These are phyloP conservation scores for Niveomyces coronatus DNA, from an alignment of 2,329 filamentous ascomycete genomes.

Conservation along the genomic window DNA sequence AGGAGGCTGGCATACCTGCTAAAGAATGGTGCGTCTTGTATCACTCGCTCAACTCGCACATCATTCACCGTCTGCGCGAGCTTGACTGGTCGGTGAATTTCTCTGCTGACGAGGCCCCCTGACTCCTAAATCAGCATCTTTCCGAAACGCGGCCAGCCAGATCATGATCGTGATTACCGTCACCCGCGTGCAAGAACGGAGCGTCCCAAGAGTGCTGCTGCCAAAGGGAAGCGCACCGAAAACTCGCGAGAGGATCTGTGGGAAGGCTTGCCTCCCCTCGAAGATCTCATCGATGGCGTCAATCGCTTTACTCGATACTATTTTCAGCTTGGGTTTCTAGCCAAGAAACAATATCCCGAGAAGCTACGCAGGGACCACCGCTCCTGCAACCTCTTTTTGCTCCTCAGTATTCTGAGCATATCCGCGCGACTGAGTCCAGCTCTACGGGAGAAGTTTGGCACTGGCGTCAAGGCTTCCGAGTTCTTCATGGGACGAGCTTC, in stretches of 20 bases:
- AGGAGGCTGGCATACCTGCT: slow-evolving; percentile 35
- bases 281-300: slow-evolving; percentile 41
- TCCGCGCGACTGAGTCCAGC: slow-evolving; percentile 44
- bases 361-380: slow-evolving; percentile 35
- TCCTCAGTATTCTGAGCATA: slow-evolving; percentile 45
- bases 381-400: slow-evolving; percentile 43
- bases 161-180: slow-evolving; percentile 45
- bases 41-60: neutral
- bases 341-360: slow-evolving; percentile 39
- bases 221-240: slow-evolving; percentile 21
- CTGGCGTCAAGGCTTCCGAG: slow-evolving; percentile 40
- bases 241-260: slow-evolving; percentile 27
- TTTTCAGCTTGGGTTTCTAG: slow-evolving; percentile 50
- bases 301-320: slow-evolving; percentile 44
- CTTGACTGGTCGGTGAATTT: too few relatives aligned
- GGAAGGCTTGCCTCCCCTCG: slow-evolving; percentile 38
- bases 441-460: slow-evolving; percentile 37
- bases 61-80: too few relatives aligned
- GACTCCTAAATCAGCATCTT: slow-evolving; percentile 33
- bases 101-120: too few relatives aligned
- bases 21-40: slow-evolving; percentile 37
- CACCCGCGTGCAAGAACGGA: slow-evolving; percentile 42
- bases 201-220: slow-evolving; percentile 31
- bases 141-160: slow-evolving; percentile 40
- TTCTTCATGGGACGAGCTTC: slow-evolving; percentile 43